These are phyloP conservation scores for Trichosporon asahii DNA, from an alignment of 1,284 basidiomycete species.

Conservation along the genomic window DNA sequence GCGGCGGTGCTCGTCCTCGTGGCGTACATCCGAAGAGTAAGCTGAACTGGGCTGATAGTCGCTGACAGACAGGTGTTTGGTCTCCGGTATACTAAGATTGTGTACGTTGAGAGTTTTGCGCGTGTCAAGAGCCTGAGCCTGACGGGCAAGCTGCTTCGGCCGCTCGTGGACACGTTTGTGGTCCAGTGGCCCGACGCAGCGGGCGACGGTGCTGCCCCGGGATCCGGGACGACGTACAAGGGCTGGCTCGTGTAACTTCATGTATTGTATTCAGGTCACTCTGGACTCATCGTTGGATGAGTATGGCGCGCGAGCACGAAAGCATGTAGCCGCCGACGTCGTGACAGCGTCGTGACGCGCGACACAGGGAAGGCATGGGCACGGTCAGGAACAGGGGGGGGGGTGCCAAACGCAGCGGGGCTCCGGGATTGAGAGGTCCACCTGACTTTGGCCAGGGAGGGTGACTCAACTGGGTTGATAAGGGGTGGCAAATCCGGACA, in stretches of 20 bases:
- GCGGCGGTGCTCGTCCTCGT: conserved; percentile 76
- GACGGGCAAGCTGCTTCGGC: conserved; percentile 74
- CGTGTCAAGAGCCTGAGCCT: conserved; percentile 78
- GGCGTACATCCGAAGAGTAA: conserved; percentile 70
- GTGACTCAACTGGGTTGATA: conserved; percentile 7
- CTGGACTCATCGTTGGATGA: neutral
- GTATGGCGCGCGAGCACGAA: neutral
- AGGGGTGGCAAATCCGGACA: conserved; percentile 3
- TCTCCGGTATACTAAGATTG: conserved; percentile 65
- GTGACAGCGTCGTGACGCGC: neutral
- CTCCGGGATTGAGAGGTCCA: neutral
- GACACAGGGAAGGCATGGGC: neutral
- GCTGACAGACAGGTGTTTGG: conserved; percentile 70
- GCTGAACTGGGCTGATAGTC: conserved; percentile 32
- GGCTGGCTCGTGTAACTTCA: conserved; percentile 21
- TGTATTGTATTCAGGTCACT: neutral
- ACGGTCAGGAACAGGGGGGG: neutral
- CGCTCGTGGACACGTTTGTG: conserved; percentile 79
- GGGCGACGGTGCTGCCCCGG: conserved; percentile 19
- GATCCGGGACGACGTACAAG: conserved; percentile 15
- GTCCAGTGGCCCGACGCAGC: conserved; percentile 76
- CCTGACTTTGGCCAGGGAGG: neutral
- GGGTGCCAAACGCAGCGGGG: neutral
- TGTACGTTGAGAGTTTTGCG: conserved; percentile 95
- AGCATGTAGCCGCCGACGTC: neutral